Evolutionary conservation across 2,329 filamentous ascomycete genomes (phyloP), one percentile per base, ranked within the genome.

Genomic region (Cladosporium halotolerans): DNA sequence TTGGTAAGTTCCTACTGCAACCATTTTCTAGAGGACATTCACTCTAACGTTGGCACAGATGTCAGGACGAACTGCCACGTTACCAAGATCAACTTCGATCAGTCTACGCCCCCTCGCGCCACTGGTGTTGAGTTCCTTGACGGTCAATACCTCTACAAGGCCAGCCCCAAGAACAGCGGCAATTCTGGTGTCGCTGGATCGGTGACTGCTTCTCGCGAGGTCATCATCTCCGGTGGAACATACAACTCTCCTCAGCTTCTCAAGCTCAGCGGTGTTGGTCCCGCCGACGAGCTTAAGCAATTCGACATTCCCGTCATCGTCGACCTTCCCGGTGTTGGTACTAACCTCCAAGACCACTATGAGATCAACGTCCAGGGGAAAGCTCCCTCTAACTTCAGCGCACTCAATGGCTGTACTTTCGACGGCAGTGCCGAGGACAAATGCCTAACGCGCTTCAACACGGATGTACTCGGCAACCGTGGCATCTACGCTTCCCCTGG

Each of bases 171-270:
- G 51, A 63, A 54, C 54, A 53, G 54, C 19, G 62, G 52, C 3
- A 62, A 63, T 32, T 58, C 60, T 13, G 75, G 76, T 39, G 67
- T 58, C 9, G 60, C 69, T 8, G 74, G 75, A 14, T 67, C 65
- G 40, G 74, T 70, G 38, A 64, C 61, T 9, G 75, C 75, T 2
- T 70, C 65, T n/a, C 66, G 66, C 23, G 75, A 77, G 59, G 70
- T 77, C 34, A 74, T 77, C 56, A 55, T 77, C 38, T 67, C 73
- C 8, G 75, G 65, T 6, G 83, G 83, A 14, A 76, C 80, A 1
- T 85, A 80, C 67, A 82, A 85, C 68, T 78, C 78, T 1, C 82
- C 82, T 6, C 83, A 86, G 65, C 68, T 87, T 2, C 77, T 87
- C 10, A 81, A 83, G 70, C 76, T 85, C 2, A 79, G 74, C 46